Conservation (phyloP, 129 eudicot species). For the Gnaphalium uliginosum region DNA sequence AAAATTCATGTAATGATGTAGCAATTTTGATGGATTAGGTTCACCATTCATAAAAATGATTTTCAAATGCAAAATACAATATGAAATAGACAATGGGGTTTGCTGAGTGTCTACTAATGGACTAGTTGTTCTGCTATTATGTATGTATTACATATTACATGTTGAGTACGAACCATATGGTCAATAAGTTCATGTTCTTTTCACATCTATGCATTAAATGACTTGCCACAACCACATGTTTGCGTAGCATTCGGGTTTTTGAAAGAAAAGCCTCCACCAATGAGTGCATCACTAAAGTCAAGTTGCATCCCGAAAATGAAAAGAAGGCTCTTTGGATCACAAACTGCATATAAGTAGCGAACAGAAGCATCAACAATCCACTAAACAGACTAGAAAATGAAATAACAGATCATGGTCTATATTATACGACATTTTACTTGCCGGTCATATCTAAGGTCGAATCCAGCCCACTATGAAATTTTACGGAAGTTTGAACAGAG, state of each 20-base stretch:
- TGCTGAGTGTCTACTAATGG: constrained; percentile 3
- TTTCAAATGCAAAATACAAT: constrained; percentile 1
- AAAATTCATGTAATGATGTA: background rate
- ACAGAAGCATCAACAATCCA: constrained; percentile 19
- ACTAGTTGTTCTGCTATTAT: constrained; percentile 14
- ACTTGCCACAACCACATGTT: constrained; percentile 99
- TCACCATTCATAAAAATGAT: background rate
- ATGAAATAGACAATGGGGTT: constrained; percentile 8
- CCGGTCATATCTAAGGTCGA: background rate
- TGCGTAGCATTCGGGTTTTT: constrained; percentile 96
- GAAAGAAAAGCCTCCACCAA: constrained; percentile 96
- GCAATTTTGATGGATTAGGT: background rate
- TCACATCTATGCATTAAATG: constrained; percentile 86
- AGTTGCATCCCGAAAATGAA: constrained; percentile 91
- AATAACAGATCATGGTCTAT: background rate
- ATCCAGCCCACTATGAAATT: background rate
- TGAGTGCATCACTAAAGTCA: constrained; percentile 96
- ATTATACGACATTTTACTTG: background rate
- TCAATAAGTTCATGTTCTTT: constrained; percentile 14
- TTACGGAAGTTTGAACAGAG: background rate
- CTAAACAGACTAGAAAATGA: background rate
- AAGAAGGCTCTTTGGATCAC: constrained; percentile 99
- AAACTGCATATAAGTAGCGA: constrained; percentile 53
- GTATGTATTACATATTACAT: constrained; percentile 13
- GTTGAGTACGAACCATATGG: background rate